phyloP scores from a whole-genome alignment of 2,329 filamentous ascomycete species.

The Corinectria fuckeliana region DNA sequence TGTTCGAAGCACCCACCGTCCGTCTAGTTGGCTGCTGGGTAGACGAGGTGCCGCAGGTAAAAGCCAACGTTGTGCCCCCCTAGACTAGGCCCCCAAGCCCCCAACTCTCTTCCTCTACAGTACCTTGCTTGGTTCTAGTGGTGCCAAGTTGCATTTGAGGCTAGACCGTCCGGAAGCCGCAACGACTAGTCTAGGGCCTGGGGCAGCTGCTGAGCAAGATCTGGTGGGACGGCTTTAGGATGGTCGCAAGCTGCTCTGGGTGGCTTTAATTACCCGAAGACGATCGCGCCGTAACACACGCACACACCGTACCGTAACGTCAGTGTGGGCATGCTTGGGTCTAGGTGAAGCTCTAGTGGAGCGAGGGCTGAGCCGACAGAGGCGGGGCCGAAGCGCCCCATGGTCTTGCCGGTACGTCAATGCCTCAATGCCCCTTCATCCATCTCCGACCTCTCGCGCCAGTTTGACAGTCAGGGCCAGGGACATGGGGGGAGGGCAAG shows the following conservation, averaged over 20 bases:
- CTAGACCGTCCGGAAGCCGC: constrained; percentile 20
- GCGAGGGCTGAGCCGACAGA: background rate
- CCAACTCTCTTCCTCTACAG: too few relatives aligned
- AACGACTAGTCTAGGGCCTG: constrained; percentile 21
- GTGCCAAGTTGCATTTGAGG: constrained; percentile 15
- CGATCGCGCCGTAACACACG: constrained; percentile 31
- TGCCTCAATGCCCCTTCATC: constrained; percentile 6
- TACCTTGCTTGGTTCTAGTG: constrained; percentile 1
- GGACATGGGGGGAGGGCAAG: background rate
- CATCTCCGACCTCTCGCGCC: background rate
- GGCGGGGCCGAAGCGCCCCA: background rate
- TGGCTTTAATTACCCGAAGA: constrained; percentile 28
- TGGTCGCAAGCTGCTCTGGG: constrained; percentile 23
- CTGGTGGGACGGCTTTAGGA: constrained; percentile 25
- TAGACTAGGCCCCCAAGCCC: too few relatives aligned
- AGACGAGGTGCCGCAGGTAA: constrained; percentile 7
- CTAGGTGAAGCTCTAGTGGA: constrained; percentile 14
- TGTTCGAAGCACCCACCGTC: constrained; percentile 2
- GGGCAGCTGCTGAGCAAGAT: constrained; percentile 28
- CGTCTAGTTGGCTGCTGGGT: background rate
- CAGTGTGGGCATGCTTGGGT: constrained; percentile 14
- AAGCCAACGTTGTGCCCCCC: constrained; percentile 2
- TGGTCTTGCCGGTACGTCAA: constrained; percentile 12
- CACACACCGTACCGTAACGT: constrained; percentile 5
- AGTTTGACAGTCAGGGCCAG: constrained; percentile 16